Conservation (phyloP, 257 asterid species). For the Solanum pennellii region DNA sequence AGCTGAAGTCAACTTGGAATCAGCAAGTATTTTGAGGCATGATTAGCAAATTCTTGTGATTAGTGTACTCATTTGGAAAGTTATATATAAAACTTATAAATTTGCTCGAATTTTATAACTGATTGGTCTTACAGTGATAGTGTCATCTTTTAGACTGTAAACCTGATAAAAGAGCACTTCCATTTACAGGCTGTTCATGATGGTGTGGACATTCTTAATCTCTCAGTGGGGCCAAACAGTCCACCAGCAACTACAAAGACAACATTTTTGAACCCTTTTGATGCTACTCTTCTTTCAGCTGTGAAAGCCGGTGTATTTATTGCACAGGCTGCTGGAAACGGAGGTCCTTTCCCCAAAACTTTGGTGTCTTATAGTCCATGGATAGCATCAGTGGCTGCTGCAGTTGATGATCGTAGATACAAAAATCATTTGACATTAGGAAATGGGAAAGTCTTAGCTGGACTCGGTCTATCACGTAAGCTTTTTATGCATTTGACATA, state of each 20-base stretch:
- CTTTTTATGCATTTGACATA: not conserved
- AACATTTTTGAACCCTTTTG: constrained; percentile 89
- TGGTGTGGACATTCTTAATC: constrained; percentile 94
- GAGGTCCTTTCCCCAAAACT: constrained; percentile 97
- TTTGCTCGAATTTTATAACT: not conserved
- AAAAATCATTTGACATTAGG: constrained; percentile 89
- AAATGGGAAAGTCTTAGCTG: constrained; percentile 73
- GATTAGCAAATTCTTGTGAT: not conserved
- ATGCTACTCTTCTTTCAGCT: constrained; percentile 88
- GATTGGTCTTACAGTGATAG: not conserved
- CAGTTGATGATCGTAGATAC: constrained; percentile 92
- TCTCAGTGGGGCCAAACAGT: constrained; percentile 98
- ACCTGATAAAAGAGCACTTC: constrained; percentile 7
- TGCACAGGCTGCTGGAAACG: constrained; percentile 97
- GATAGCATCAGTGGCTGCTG: constrained; percentile 97
- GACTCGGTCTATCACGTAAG: constrained; percentile 96
- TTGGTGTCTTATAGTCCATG: constrained; percentile 94
- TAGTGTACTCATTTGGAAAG: not conserved
- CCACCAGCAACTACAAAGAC: constrained; percentile 92
- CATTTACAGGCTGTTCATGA: constrained; percentile 86
- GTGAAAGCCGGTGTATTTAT: constrained; percentile 97
- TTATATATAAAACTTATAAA: not conserved
- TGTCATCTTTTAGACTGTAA: not conserved
- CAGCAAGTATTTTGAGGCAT: not conserved
- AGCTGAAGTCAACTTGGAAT: not conserved